A percentile compares a stretch with the other conserved stretches of the same genome.
Conservation (phyloP, 164 flowering plant species). For the Houttuynia cordata region DNA sequence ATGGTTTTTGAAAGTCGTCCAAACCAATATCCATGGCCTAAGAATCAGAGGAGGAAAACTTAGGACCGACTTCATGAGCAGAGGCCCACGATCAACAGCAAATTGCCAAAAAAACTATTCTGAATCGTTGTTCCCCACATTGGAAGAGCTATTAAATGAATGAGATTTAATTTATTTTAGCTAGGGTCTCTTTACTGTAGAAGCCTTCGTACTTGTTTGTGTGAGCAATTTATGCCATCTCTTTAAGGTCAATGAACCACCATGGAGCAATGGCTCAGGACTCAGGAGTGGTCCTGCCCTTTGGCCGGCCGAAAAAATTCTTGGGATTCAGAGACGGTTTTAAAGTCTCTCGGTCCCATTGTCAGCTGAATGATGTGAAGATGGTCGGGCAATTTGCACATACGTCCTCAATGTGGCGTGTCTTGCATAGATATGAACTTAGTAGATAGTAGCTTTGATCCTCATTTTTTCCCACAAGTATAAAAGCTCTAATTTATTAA, state of each 20-base stretch:
- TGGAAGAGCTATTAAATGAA: neutral
- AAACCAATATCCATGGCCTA: too few relatives aligned
- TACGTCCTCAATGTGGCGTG: too few relatives aligned
- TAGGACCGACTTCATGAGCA: neutral
- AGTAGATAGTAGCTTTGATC: too few relatives aligned
- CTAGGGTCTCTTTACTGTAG: too few relatives aligned
- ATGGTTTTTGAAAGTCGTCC: too few relatives aligned
- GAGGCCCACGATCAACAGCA: neutral
- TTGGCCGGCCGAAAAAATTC: neutral
- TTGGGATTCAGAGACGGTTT: neutral
- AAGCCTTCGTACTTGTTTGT: too few relatives aligned
- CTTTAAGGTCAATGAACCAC: neutral
- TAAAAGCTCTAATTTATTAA: too few relatives aligned
- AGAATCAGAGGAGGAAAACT: neutral
- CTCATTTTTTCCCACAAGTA: too few relatives aligned
- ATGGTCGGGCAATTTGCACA: neutral
- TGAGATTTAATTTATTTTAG: neutral
- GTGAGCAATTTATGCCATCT: neutral
- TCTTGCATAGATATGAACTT: too few relatives aligned
- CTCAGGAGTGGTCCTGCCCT: neutral
- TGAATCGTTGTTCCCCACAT: too few relatives aligned
- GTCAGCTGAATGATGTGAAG: neutral
- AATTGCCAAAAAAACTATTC: neutral
- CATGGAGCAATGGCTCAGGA: too few relatives aligned
- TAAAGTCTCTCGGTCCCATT: neutral